Evolutionary conservation across 2,329 filamentous ascomycete species (phyloP), one percentile per base, ranked within the genome.

Genomic region (Trichoderma sp.): DNA sequence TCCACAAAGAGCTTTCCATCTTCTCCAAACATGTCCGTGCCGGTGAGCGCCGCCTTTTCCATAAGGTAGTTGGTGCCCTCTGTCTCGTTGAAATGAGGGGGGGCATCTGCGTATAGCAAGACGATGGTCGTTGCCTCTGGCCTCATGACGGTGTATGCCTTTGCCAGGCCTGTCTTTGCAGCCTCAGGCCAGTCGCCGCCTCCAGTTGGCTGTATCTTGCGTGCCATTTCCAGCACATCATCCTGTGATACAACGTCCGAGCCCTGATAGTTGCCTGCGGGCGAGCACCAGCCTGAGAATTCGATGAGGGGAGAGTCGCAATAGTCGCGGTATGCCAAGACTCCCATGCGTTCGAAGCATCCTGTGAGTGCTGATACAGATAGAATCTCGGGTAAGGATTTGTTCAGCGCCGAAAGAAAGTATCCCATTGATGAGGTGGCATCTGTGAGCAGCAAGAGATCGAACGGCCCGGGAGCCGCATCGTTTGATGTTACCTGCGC

Each of bases 301-400:
- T 84, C 77, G 2, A 81, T 79, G 28, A 83, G 69, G 4, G 63
- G 54, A 16, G 74, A 73, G 14, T 71, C 68, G 69, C 75, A 77
- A 72, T 85, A 85, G 74, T 86, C 84, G 6, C 84, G 80, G 70
- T 86, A 86, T 1, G 81, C 82, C 14, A 86, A 74, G 4, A 86
- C 77, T 7, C 83, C 84, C 65, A 86, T 83, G 2, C 83, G 80
- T 5, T 81, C 78, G 72, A 87, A 86, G 71, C 82, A 83, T 63
- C 77, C 80, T 0, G 84, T 86, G 1, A 85, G 76, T 1, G 80
- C 77, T 1, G 83, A 84, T 7, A 86, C 77, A 39, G 81, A 80
- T 68, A 87, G 81, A 71, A 86, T 83, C 70, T 85, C 83, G 1
- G 84, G 83, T 7, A 87, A 76, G 1, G 84, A 83, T 14, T 73